A percentile compares a stretch with the other conserved stretches of the same genome.
phyloP scores from a whole-genome alignment of 1,284 basidiomycete species.

The Ustilago loliicola region DNA sequence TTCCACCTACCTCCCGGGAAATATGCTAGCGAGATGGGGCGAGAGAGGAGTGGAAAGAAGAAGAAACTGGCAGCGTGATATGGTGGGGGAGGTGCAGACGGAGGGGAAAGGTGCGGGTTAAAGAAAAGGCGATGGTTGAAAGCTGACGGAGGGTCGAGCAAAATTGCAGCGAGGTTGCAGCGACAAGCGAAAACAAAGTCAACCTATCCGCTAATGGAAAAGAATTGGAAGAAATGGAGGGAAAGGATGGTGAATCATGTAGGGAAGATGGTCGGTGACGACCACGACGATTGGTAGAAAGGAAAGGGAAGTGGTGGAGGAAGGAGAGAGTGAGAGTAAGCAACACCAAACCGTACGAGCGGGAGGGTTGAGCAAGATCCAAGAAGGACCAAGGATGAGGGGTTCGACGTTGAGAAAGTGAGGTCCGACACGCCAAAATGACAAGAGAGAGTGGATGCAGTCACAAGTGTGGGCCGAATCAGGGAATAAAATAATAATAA shows the following conservation, averaged over 20 bases:
- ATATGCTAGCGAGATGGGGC: not conserved
- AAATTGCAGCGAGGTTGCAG: constrained; percentile 1
- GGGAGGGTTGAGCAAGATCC: constrained; percentile 13
- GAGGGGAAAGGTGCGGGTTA: constrained; percentile 4
- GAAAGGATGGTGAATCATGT: constrained; percentile 4
- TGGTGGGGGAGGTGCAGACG: constrained; percentile 1
- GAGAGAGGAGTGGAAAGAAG: not conserved
- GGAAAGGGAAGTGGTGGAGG: constrained; percentile 1
- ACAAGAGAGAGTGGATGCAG: constrained; percentile 4
- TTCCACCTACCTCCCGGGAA: not conserved
- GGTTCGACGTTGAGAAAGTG: constrained; percentile 6
- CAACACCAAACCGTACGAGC: constrained; percentile 13
- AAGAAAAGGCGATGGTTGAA: constrained; percentile 4
- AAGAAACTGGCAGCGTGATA: constrained; percentile 1
- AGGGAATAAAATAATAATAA: constrained; percentile 5
- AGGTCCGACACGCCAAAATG: constrained; percentile 8
- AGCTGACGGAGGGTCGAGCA: not conserved
- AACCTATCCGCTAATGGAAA: constrained; percentile 8
- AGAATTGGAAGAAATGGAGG: not conserved
- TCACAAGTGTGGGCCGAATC: constrained; percentile 4
- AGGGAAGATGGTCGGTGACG: constrained; percentile 10
- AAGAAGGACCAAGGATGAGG: constrained; percentile 5
- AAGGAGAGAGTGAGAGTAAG: not conserved
- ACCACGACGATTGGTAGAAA: constrained; percentile 6
- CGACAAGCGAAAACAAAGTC: constrained; percentile 3